Conservation (phyloP, 352 stramenopile species). For the Pythium sukuiense region DNA sequence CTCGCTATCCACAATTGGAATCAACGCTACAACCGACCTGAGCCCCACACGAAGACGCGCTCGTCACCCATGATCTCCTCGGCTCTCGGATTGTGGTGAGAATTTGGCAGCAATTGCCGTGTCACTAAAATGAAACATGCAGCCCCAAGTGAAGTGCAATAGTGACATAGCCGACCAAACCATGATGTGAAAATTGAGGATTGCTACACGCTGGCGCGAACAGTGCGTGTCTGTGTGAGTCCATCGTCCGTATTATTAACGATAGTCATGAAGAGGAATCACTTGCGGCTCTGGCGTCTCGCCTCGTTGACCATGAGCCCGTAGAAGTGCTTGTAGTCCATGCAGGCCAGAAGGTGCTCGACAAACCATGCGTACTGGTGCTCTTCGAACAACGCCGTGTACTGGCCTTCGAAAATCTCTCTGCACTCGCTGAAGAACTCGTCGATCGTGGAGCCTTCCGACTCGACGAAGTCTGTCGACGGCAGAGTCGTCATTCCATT, state of each 20-base stretch:
- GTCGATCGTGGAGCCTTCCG: constrained; percentile 58
- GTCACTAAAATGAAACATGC: not conserved
- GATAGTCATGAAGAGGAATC: constrained; percentile 4
- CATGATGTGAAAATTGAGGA: not conserved
- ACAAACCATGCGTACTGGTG: constrained; percentile 77
- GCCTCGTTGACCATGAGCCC: constrained; percentile 81
- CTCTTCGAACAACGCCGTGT: constrained; percentile 67
- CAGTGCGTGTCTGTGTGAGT: not conserved
- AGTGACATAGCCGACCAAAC: not conserved
- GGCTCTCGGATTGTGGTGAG: not conserved
- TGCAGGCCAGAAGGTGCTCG: constrained; percentile 70
- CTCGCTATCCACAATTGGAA: not conserved
- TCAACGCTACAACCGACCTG: constrained; percentile 31
- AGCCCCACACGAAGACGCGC: constrained; percentile 52
- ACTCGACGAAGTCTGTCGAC: constrained; percentile 64
- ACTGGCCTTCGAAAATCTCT: constrained; percentile 59
- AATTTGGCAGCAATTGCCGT: not conserved
- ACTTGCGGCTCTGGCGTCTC: constrained; percentile 61
- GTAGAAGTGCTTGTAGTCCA: constrained; percentile 85
- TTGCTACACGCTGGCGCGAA: not conserved
- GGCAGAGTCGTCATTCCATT: no score
- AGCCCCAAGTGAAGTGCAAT: not conserved
- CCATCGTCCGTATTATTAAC: not conserved
- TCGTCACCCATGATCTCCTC: not conserved
- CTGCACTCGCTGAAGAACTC: constrained; percentile 73